These are phyloP conservation scores for Hypholoma fasciculare DNA, from an alignment of 768 basidiomycete species.

Conservation along the genomic window DNA sequence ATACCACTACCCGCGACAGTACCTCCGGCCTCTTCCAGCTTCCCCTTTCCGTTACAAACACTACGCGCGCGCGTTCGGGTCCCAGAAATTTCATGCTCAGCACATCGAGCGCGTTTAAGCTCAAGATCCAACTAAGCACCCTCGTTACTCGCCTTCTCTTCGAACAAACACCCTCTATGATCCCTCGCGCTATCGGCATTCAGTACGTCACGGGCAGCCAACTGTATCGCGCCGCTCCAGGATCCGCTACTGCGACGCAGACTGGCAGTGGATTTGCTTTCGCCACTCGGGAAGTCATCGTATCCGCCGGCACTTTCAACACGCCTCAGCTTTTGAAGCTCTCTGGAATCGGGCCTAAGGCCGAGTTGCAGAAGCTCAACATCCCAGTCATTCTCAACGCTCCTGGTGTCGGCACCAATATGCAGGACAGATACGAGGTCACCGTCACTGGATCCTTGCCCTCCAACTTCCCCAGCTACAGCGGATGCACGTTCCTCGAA, in stretches of 20 bases:
- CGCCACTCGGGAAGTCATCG: constrained; percentile 58
- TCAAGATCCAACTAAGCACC: constrained; percentile 57
- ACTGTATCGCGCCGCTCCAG: constrained; percentile 7
- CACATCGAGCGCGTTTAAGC: constrained; percentile 31
- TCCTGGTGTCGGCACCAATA: too few relatives aligned
- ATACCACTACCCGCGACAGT: constrained; percentile 3
- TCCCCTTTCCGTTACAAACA: constrained; percentile 7
- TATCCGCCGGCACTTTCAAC: constrained; percentile 11
- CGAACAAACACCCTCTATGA: constrained; percentile 46
- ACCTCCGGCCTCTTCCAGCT: constrained; percentile 6
- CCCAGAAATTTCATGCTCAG: constrained; percentile 3
- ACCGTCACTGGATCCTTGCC: too few relatives aligned
- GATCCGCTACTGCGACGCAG: background rate
- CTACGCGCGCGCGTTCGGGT: constrained; percentile 4
- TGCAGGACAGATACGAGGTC: too few relatives aligned
- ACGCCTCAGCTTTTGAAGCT: too few relatives aligned
- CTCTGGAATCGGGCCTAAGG: too few relatives aligned
- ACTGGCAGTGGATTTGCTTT: constrained; percentile 37
- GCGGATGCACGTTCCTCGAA: constrained; percentile 2
- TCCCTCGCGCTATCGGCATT: constrained; percentile 31
- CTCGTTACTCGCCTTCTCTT: constrained; percentile 55
- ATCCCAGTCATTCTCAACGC: too few relatives aligned
- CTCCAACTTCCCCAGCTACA: too few relatives aligned
- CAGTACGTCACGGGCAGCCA: constrained; percentile 30
- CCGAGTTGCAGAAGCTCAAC: too few relatives aligned